These are phyloP conservation scores for Myochromella boudieri DNA, from an alignment of 768 basidiomycete species.

Conservation along the genomic window DNA sequence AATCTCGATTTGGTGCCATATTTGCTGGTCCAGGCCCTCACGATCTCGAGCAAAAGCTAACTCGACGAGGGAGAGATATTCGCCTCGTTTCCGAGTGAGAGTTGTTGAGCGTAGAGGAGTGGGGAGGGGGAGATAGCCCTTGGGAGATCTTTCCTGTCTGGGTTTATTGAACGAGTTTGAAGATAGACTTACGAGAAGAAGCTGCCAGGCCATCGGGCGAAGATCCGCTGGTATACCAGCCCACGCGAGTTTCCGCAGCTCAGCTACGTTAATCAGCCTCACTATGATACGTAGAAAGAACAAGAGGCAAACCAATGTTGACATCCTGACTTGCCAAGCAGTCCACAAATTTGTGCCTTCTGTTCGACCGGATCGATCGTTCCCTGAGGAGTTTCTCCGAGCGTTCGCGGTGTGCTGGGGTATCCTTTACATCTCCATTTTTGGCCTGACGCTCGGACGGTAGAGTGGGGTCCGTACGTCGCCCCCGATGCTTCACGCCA, in stretches of 20 bases:
- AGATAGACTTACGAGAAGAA: slow-evolving; percentile 75
- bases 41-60: slow-evolving; percentile 86
- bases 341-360: slow-evolving; percentile 79
- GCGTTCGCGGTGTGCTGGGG: slow-evolving; percentile 36
- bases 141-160: slow-evolving; percentile 6
- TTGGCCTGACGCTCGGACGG: slow-evolving; percentile 21
- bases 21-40: slow-evolving; percentile 88
- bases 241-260: slow-evolving; percentile 92
- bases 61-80: slow-evolving; percentile 88
- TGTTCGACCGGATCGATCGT: slow-evolving; percentile 74
- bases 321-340: slow-evolving; percentile 77
- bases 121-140: slow-evolving; percentile 94
- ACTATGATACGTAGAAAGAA: neutral
- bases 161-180: slow-evolving; percentile 4
- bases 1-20: slow-evolving; percentile 99
- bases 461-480: slow-evolving; percentile 36
- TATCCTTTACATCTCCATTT: slow-evolving; percentile 19
- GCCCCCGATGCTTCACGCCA: slow-evolving; percentile 46
- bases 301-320: slow-evolving; percentile 64
- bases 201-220: slow-evolving; percentile 90
- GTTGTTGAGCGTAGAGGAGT: slow-evolving; percentile 71
- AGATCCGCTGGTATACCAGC: slow-evolving; percentile 88
- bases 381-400: slow-evolving; percentile 68
- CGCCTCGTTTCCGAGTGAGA: slow-evolving; percentile 86
- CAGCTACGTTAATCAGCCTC: slow-evolving; percentile 42